These are phyloP conservation scores for Penicillium desertorum DNA, from an alignment of 495 filamentous ascomycete species.

Conservation along the genomic window DNA sequence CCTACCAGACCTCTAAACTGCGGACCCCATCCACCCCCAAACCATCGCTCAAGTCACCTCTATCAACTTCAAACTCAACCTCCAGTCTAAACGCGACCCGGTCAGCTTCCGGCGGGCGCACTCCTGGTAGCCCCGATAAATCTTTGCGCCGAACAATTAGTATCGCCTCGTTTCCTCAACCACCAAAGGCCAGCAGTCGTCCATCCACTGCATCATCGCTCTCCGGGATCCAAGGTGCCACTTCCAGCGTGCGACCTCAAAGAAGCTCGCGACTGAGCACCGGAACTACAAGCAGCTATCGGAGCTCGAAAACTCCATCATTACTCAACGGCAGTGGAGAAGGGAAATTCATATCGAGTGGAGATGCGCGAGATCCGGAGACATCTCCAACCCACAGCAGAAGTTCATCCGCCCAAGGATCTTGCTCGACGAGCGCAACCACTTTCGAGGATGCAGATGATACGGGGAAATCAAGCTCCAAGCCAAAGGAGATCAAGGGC, in stretches of 20 bases:
- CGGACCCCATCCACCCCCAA: constrained; percentile 64
- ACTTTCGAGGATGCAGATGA: constrained; percentile 69
- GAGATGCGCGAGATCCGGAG: constrained; percentile 63
- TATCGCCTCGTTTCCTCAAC: constrained; percentile 90
- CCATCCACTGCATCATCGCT: constrained; percentile 44
- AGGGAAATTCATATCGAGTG: constrained; percentile 63
- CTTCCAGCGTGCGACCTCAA: constrained; percentile 33
- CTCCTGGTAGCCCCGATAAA: constrained; percentile 53
- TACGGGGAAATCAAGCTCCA: constrained; percentile 36
- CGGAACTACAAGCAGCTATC: constrained; percentile 46
- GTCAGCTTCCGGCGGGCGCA: constrained; percentile 39
- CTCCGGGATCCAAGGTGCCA: constrained; percentile 29
- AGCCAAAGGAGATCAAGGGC: constrained; percentile 71
- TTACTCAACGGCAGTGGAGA: constrained; percentile 78
- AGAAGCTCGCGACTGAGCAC: constrained; percentile 42
- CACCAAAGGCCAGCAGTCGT: constrained; percentile 63
- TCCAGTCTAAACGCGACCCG: constrained; percentile 39
- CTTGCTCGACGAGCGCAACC: constrained; percentile 86
- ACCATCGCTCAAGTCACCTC: constrained; percentile 52
- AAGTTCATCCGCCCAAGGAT: constrained; percentile 85
- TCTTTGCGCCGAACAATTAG: constrained; percentile 82
- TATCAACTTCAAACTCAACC: constrained; percentile 42
- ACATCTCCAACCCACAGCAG: constrained; percentile 84
- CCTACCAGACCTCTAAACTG: constrained; percentile 52
- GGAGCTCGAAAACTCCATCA: constrained; percentile 61